These are phyloP conservation scores for Nasturtium officinale DNA, from an alignment of 345 rosid genomes.

Conservation along the genomic window DNA sequence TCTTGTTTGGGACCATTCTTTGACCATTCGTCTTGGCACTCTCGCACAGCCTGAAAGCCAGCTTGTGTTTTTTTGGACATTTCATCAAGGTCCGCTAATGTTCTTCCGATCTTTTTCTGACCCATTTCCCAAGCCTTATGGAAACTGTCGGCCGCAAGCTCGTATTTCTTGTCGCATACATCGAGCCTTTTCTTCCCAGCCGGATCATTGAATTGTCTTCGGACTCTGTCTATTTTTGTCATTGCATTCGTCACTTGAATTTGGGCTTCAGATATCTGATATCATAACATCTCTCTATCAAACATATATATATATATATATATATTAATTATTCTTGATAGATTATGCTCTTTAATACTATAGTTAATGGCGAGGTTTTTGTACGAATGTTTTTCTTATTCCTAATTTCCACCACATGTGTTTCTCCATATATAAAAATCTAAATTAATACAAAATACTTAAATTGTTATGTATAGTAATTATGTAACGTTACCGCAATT, in stretches of 20 bases:
- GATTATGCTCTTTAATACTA: neutral
- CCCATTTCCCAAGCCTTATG: neutral
- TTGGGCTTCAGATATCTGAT: neutral
- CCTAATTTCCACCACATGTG: neutral
- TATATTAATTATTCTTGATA: too few relatives aligned
- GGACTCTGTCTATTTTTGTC: neutral
- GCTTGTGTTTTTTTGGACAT: neutral
- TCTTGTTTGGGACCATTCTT: neutral
- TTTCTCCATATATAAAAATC: neutral
- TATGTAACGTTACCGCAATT: neutral
- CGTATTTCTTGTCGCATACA: neutral
- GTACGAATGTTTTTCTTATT: neutral
- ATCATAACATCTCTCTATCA: too few relatives aligned
- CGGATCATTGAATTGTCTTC: neutral
- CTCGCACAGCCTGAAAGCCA: neutral
- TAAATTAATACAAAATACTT: neutral
- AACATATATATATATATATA: too few relatives aligned
- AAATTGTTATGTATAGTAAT: neutral
- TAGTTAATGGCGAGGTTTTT: neutral
- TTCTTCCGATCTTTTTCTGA: neutral
- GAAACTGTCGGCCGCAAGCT: neutral
- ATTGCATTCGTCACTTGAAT: neutral
- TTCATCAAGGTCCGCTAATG: neutral
- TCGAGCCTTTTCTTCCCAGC: neutral
- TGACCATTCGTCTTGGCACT: neutral